These are phyloP conservation scores for Bullera alba DNA, from an alignment of 768 basidiomycete genomes.

Conservation along the genomic window DNA sequence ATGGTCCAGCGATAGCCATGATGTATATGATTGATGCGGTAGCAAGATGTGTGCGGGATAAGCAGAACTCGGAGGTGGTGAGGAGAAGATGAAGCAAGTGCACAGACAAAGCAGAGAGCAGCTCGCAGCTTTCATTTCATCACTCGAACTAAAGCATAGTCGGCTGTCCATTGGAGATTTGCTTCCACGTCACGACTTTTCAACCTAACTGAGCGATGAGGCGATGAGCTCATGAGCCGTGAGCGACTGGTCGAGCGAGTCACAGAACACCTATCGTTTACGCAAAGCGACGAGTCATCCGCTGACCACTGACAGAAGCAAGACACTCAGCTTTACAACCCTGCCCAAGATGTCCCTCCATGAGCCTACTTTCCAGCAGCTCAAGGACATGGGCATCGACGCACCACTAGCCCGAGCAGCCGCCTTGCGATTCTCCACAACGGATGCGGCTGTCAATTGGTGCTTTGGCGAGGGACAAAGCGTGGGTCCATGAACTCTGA, in stretches of 20 bases:
- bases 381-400: constrained; percentile 35
- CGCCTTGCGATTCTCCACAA: constrained; percentile 17
- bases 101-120: neutral
- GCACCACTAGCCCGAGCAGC: constrained; percentile 25
- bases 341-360: constrained; percentile 26
- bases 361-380: constrained; percentile 12
- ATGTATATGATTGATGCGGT: neutral
- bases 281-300: too few species aligned
- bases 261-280: too few species aligned
- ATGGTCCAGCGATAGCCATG: constrained; percentile 37
- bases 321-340: too few species aligned
- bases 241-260: too few species aligned
- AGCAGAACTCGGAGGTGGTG: neutral
- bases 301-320: too few species aligned
- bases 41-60: neutral
- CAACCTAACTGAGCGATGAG: too few species aligned
- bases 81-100: neutral
- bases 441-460: constrained; percentile 35
- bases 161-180: too few species aligned
- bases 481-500: constrained; percentile 8
- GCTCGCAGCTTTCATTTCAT: neutral
- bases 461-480: constrained; percentile 27
- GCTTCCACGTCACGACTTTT: neutral
- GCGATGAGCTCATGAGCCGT: too few species aligned
- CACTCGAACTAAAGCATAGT: too few species aligned